Conservation (phyloP, 208 protist species). For the Trypanosoma cruzi region DNA sequence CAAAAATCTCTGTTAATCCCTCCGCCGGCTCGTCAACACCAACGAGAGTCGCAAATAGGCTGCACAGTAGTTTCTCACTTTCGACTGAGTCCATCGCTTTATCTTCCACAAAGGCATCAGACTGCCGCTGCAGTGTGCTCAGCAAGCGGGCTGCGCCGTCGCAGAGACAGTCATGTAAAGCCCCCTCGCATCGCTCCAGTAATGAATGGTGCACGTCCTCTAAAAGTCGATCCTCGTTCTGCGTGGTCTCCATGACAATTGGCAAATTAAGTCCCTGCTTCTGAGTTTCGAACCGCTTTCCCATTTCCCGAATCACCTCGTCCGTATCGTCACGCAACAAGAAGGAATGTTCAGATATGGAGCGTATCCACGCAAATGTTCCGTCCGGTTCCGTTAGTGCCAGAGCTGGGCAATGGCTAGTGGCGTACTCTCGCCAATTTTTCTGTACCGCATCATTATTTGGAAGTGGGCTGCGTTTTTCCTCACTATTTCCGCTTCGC, state of each 20-base stretch:
- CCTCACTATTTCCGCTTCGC: neutral
- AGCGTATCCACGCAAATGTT: constrained; percentile 34
- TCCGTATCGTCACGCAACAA: constrained; percentile 70
- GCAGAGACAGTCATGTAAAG: constrained; percentile 3
- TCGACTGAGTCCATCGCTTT: no score
- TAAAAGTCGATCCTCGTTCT: neutral
- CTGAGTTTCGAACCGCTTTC: constrained; percentile 50
- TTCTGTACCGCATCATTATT: constrained; percentile 23
- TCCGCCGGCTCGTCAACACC: constrained; percentile 6
- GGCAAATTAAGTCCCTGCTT: constrained; percentile 18
- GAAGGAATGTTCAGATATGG: constrained; percentile 64
- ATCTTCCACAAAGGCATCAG: neutral
- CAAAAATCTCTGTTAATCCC: constrained; percentile 42
- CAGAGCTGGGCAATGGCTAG: constrained; percentile 18
- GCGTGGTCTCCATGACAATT: constrained; percentile 4
- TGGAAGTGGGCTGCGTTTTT: constrained; percentile 12
- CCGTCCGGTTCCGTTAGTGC: constrained; percentile 13
- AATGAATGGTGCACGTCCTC: neutral
- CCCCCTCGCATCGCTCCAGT: constrained; percentile 12
- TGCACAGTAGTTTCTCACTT: constrained; percentile 1
- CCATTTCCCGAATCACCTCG: constrained; percentile 63
- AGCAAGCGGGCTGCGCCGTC: constrained; percentile 13
- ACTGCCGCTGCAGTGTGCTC: neutral
- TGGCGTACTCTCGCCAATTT: constrained; percentile 25
- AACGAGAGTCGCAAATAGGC: constrained; percentile 2